Conservation (phyloP, 768 basidiomycete species). For the Russula foetens region DNA sequence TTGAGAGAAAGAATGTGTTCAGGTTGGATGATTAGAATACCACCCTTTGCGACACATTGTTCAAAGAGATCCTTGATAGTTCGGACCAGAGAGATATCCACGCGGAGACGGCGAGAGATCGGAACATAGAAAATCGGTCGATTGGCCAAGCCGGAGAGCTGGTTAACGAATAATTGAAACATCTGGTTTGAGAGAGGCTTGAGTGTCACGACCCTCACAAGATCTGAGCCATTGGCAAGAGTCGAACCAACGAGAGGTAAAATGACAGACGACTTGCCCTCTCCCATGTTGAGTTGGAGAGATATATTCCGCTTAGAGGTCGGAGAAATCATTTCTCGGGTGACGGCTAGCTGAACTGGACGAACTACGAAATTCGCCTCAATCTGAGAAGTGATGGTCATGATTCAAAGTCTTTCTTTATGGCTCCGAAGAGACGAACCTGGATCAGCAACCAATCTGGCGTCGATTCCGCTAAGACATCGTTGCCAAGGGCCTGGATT, state of each 20-base stretch:
- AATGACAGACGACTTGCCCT: conserved; percentile 48
- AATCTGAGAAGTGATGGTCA: conserved; percentile 29
- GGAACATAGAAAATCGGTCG: conserved; percentile 43
- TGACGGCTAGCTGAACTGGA: conserved; percentile 34
- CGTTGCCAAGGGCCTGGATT: neutral
- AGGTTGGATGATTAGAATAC: conserved; percentile 43
- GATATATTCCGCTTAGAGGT: conserved; percentile 29
- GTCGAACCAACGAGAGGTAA: conserved; percentile 35
- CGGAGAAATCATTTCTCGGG: conserved; percentile 41
- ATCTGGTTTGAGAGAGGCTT: conserved; percentile 40
- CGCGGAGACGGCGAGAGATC: conserved; percentile 36
- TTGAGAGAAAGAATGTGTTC: conserved; percentile 47
- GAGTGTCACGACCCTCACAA: conserved; percentile 44
- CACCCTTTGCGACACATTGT: conserved; percentile 33
- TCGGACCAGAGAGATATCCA: conserved; percentile 12
- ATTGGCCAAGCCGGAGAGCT: conserved; percentile 37
- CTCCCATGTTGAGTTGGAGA: conserved; percentile 51
- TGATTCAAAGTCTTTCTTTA: neutral
- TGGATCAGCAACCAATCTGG: neutral
- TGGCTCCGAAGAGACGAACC: neutral
- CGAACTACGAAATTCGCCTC: conserved; percentile 38
- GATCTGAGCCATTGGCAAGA: conserved; percentile 36
- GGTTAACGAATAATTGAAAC: conserved; percentile 40
- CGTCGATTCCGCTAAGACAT: neutral
- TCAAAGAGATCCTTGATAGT: conserved; percentile 29